Evolutionary conservation across 768 basidiomycete genomes (phyloP).

Genomic region (Cyathus striatus): DNA sequence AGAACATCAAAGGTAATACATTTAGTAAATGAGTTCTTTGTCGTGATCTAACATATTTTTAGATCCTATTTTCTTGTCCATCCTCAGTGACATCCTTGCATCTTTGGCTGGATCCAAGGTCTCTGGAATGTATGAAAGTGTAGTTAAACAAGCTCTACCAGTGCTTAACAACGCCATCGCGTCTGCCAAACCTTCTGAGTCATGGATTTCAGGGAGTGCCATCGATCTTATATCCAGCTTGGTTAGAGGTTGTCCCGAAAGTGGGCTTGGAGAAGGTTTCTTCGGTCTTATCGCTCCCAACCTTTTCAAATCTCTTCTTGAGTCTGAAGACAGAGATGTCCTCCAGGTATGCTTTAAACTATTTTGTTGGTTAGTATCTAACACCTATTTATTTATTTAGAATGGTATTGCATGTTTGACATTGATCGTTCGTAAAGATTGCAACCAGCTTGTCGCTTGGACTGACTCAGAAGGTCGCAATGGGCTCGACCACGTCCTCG

Average conservation of each 20-base stretch:
- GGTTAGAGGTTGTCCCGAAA: slow-evolving; percentile 56
- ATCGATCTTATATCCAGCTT: slow-evolving; percentile 79
- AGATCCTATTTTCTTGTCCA: slow-evolving; percentile 87
- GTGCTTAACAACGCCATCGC: slow-evolving; percentile 62
- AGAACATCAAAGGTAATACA: slow-evolving; percentile 73
- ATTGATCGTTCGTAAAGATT: slow-evolving; percentile 81
- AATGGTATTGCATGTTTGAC: slow-evolving; percentile 83
- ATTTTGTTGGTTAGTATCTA: not conserved
- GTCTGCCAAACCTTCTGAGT: slow-evolving; percentile 52
- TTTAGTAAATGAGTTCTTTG: not conserved
- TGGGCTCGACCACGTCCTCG: slow-evolving; percentile 73
- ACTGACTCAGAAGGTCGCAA: slow-evolving; percentile 56
- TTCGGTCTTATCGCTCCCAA: slow-evolving; percentile 70
- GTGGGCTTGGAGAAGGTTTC: slow-evolving; percentile 74
- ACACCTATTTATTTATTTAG: slow-evolving; percentile 29
- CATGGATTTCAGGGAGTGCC: slow-evolving; percentile 74
- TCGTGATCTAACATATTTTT: slow-evolving; percentile 1
- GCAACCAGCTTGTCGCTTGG: slow-evolving; percentile 77
- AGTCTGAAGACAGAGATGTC: slow-evolving; percentile 83
- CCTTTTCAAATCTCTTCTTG: slow-evolving; percentile 63
- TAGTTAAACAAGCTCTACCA: slow-evolving; percentile 73
- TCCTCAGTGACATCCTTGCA: slow-evolving; percentile 75
- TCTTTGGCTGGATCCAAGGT: slow-evolving; percentile 60
- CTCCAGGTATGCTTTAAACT: slow-evolving; percentile 49
- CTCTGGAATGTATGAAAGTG: slow-evolving; percentile 60